Percentiles rank a stretch among this genome's conserved stretches.
These are phyloP conservation scores for Mycena vulgaris DNA, from an alignment of 768 basidiomycete species.

Conservation along the genomic window DNA sequence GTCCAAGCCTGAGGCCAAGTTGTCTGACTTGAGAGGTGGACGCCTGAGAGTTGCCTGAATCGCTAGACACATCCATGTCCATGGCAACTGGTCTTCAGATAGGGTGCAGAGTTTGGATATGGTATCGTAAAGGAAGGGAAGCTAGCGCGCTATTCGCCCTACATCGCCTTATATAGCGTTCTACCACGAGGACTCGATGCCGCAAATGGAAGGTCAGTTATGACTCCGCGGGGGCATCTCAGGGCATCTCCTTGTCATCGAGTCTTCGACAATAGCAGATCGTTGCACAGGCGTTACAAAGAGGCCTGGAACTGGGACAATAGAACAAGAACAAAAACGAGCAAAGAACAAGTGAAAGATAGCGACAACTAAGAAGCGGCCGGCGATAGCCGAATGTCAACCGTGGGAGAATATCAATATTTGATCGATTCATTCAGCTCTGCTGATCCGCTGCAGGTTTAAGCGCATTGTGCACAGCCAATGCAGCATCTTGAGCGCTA, in stretches of 20 bases:
- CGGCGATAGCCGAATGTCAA: constrained; percentile 6
- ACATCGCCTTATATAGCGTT: constrained; percentile 2
- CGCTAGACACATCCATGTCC: not conserved
- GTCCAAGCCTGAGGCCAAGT: too few relatives aligned
- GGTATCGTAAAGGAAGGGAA: not conserved
- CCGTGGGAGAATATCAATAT: not conserved
- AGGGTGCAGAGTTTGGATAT: not conserved
- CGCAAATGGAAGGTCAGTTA: not conserved
- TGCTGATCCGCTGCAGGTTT: not conserved
- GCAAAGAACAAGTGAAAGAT: not conserved
- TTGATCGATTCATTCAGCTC: not conserved
- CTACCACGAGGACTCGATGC: too few relatives aligned
- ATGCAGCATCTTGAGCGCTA: too few relatives aligned
- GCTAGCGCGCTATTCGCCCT: not conserved
- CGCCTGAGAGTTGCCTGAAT: not conserved
- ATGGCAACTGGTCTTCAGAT: not conserved
- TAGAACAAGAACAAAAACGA: not conserved
- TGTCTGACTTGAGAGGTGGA: not conserved
- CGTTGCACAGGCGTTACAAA: not conserved
- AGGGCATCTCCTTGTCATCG: too few relatives aligned
- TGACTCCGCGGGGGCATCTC: not conserved
- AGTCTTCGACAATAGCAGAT: not conserved
- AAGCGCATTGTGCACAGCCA: too few relatives aligned
- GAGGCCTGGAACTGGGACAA: not conserved
- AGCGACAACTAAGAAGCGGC: not conserved